Evolutionary conservation across 768 basidiomycete genomes (phyloP).

Genomic region (Pholiota microspora): DNA sequence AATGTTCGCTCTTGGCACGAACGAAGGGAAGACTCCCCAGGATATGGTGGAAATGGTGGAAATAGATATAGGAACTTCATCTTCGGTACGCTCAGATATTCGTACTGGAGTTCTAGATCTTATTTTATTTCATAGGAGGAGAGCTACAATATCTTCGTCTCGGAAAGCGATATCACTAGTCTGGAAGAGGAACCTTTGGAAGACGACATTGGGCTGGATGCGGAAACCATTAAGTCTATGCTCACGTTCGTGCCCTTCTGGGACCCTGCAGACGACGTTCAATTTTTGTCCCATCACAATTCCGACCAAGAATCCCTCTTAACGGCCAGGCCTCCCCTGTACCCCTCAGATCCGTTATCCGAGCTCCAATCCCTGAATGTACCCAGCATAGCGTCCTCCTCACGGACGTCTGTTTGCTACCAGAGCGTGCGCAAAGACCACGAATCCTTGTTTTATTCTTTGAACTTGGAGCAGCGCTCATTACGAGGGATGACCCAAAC

Average conservation of each 20-base stretch:
- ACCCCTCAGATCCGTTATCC: slow-evolving; percentile 1
- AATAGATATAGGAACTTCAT: not conserved
- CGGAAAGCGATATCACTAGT: not conserved
- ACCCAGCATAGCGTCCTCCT: not conserved
- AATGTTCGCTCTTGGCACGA: not conserved
- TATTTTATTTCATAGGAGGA: not conserved
- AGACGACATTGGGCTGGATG: not conserved
- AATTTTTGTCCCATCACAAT: slow-evolving; percentile 43
- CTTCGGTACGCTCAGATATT: not conserved
- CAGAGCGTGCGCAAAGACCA: slow-evolving; percentile 1
- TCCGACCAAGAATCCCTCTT: not conserved
- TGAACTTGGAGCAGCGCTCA: slow-evolving; percentile 4
- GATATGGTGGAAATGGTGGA: not conserved
- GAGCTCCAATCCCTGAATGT: slow-evolving; percentile 1
- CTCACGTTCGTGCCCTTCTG: slow-evolving; percentile 55
- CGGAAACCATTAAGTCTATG: not conserved
- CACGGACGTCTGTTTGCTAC: slow-evolving; percentile 6
- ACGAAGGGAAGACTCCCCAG: not conserved
- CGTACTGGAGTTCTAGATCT: not conserved
- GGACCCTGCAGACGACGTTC: slow-evolving; percentile 56
- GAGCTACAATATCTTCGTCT: not conserved
- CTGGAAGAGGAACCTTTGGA: not conserved
- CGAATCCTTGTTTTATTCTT: not conserved
- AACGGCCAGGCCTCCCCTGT: not conserved
- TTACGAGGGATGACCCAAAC: slow-evolving; percentile 26